Percentiles rank a stretch among this genome's conserved stretches.
These are phyloP conservation scores for Larix kaempferi DNA, from an alignment of 75 land plant species.

Conservation along the genomic window DNA sequence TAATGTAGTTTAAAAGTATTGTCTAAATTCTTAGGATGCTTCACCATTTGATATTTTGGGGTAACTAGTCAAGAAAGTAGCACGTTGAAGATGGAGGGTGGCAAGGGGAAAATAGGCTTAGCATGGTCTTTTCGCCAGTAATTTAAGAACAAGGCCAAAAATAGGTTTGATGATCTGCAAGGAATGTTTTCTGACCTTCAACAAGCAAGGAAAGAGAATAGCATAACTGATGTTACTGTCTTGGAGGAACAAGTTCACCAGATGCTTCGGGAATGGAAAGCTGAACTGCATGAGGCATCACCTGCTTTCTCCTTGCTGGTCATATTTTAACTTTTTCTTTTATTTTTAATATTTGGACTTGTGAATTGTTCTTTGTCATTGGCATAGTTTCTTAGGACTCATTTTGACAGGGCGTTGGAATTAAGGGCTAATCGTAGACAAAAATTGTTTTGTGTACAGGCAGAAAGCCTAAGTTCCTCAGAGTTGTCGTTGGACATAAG, in stretches of 20 bases:
- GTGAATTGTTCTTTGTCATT: background rate
- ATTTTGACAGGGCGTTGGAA: background rate
- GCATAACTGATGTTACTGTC: constrained; percentile 55
- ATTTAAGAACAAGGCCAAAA: constrained; percentile 84
- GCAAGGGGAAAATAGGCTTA: background rate
- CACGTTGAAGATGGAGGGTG: no score
- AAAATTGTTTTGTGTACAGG: constrained; percentile 19
- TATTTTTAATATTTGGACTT: background rate
- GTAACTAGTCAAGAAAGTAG: no score
- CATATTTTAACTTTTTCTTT: constrained; percentile 1
- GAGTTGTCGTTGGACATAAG: constrained; percentile 74
- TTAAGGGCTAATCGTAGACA: background rate
- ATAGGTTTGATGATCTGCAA: constrained; percentile 85
- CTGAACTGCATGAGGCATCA: constrained; percentile 83
- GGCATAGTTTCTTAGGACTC: background rate
- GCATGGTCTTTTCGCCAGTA: constrained; percentile 32
- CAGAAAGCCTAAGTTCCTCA: constrained; percentile 35
- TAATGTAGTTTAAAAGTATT: no score
- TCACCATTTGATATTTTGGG: no score
- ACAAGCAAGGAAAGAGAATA: constrained; percentile 74
- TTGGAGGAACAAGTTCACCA: constrained; percentile 90
- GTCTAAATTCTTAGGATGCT: no score
- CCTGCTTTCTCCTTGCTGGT: constrained; percentile 66
- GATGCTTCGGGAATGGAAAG: constrained; percentile 92
- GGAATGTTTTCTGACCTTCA: constrained; percentile 78